A percentile compares a stretch with the other conserved stretches of the same genome.
Conservation (phyloP, 345 rosid species). For the Bruguiera gymnorhiza region DNA sequence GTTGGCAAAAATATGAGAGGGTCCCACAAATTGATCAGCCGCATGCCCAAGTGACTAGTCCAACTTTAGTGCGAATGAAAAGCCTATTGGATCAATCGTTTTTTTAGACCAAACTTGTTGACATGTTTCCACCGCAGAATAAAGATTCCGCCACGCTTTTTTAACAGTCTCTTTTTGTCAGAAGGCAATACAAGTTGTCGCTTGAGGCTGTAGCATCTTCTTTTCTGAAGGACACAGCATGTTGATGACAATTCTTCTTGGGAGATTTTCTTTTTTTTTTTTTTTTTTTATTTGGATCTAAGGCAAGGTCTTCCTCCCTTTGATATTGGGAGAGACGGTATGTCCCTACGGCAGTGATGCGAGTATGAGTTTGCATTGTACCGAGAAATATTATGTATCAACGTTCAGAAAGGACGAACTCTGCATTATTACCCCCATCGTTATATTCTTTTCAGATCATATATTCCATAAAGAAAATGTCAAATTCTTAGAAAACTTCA, state of each 20-base stretch:
- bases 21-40: constrained; percentile 40
- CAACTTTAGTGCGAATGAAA: constrained; percentile 8
- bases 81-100: constrained; percentile 11
- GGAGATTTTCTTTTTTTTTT: neutral
- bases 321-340: neutral
- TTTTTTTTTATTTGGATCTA: neutral
- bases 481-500: no score
- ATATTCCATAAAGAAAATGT: no score
- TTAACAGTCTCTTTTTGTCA: constrained; percentile 25
- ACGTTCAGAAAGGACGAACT: neutral
- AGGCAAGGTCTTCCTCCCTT: neutral
- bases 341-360: no score
- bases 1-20: constrained; percentile 46
- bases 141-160: constrained; percentile 17
- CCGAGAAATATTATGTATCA: no score
- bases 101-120: neutral
- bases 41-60: constrained; percentile 26
- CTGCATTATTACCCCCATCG: neutral
- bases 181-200: constrained; percentile 7
- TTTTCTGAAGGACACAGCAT: neutral
- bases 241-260: constrained; percentile 2
- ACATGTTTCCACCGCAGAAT: constrained; percentile 19
- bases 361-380: no score
- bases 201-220: constrained; percentile 22
- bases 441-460: no score